Evolutionary conservation across 2,329 filamentous ascomycete genomes (phyloP), one percentile per base, ranked within the genome.

Genomic region (Paecilomyces sp.): DNA sequence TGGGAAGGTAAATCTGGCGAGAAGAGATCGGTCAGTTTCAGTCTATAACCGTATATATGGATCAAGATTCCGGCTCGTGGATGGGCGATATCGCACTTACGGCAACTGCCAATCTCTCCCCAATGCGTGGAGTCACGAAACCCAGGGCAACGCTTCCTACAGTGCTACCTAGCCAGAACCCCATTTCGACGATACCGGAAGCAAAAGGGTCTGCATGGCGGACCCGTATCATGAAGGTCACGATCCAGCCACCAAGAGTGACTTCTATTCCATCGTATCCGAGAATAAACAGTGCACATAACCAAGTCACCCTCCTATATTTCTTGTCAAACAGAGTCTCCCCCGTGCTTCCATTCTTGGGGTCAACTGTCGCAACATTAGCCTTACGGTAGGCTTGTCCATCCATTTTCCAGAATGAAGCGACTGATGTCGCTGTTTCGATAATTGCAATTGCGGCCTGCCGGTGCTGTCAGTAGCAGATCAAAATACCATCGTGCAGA

Each of bases 121-220:
- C 90, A 3, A 76, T 59, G 8, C 70, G 65, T 1, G 87, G 86
- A 1, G 91, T 95, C 3, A 92, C 78, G 65, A 95, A 94, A 0
- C 90, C 90, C 15, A 95, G 74, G 0, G 87, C 71, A 2, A 94
- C 77, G 1, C 91, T 80, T 0, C 91, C 91, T 0, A 91, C 72
- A 0, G 90, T 92, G 63, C 95, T 81, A 0, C 91, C 91, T 52
- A 91, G 82, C 91, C 91, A 96, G 75, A 93, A 95, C 0, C 90
- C 87, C 0, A 90, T 93, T 0, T 86, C 87, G 0, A 85, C 86
- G 76, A 94, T 85, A 2, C 91, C 91, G 34, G 88, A 87, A 1
- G 86, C 81, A 68, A 94, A 93, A 0, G 85, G 78, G 25, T 79
- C 81, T 3, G 87, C 90, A 41, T 87, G 73, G 13, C 92, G 84